These are phyloP conservation scores for Rhododendron kiyosumense DNA, from an alignment of 148 eudicot species.

Conservation along the genomic window DNA sequence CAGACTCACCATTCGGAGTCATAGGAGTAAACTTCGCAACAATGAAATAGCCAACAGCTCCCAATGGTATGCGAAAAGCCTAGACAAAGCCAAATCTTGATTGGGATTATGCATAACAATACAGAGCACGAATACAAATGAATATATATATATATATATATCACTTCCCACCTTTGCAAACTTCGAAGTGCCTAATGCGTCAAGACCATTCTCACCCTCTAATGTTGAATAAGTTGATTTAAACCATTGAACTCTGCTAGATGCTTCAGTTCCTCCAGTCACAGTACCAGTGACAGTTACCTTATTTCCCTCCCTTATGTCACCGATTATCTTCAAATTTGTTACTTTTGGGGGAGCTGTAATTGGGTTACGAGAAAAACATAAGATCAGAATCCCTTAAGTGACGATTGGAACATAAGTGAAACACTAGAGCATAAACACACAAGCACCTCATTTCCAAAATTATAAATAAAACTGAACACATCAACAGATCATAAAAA, in stretches of 20 bases:
- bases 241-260: conserved; percentile 99
- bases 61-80: conserved; percentile 94
- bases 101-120: conserved; percentile 8
- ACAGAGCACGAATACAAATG: conserved; percentile 4
- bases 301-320: conserved; percentile 87
- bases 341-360: conserved; percentile 93
- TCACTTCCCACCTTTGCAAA: conserved; percentile 71
- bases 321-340: conserved; percentile 76
- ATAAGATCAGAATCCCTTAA: neutral
- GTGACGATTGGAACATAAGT: neutral
- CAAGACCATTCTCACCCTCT: conserved; percentile 67
- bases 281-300: conserved; percentile 79
- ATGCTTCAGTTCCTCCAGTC: conserved; percentile 92
- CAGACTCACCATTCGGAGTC: conserved; percentile 91
- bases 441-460: neutral
- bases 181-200: conserved; percentile 76
- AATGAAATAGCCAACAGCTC: conserved; percentile 81
- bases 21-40: conserved; percentile 93
- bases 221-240: conserved; percentile 51
- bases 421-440: neutral
- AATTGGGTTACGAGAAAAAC: conserved; percentile 14
- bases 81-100: conserved; percentile 20
- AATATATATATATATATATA: neutral
- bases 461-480: neutral
- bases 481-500: neutral